Evolutionary conservation across 805 yeast species (phyloP), one percentile per base, ranked within the genome.

Genomic region (Cyberlindnera maritima): DNA sequence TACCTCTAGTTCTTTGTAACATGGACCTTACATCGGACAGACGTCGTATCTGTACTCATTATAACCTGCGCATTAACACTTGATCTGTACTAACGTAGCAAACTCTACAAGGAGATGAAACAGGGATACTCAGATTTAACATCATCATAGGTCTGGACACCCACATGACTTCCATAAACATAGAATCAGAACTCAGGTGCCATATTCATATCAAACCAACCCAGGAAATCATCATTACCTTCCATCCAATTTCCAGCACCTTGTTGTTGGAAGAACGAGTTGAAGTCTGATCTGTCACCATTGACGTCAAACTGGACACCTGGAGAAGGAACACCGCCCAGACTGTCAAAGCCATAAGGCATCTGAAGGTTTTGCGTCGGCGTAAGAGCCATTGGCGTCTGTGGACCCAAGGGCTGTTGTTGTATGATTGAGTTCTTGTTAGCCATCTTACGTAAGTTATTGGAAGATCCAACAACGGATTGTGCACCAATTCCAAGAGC

Each of bases 141-240:
- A n/a, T n/a, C n/a, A n/a, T n/a, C n/a, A n/a, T n/a, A n/a, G n/a
- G n/a, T n/a, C n/a, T n/a, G n/a, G n/a, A n/a, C n/a, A n/a, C n/a
- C n/a, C n/a, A n/a, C n/a, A n/a, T n/a, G n/a, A n/a, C n/a, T n/a
- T n/a, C n/a, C n/a, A n/a, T n/a, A n/a, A n/a, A n/a, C n/a, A n/a
- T 12, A 4, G 9, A 28, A 17, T 64, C 52, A 79, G 58, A 80
- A 80, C 50, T 77, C 83, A 0, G 83, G 83, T 3, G 79, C 81
- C 84, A 78, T 79, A 58, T 85, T 85, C 63, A 82, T 81, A 62
- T 88, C 96, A 71, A 91, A 86, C 96, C 96, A 91, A 12, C 97
- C 97, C 39, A 91, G 69, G 59, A 91, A 85, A 62, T 91, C 97
- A 60, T 91, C 97, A 39, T 82, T 88, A 28, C 81, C 83, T 60